Evolutionary conservation across 2,329 filamentous ascomycete species (phyloP), one percentile per base, ranked within the genome.

Genomic region (Colletotrichum sp.): DNA sequence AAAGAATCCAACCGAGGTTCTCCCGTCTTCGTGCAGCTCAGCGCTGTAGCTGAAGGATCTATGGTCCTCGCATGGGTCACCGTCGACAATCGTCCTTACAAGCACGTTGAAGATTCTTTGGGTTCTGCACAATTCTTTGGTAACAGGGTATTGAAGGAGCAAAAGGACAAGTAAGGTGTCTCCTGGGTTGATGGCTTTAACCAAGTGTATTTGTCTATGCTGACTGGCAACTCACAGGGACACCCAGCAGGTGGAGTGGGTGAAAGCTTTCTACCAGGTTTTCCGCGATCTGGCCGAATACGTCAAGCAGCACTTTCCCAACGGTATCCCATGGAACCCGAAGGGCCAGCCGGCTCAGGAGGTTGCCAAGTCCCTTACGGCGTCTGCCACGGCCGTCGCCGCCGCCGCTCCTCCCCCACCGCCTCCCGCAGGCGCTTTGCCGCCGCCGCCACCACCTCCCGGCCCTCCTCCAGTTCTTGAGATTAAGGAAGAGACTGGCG

Each of bases 61-160:
- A 94, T 95, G 82, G 93, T 96, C 52, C 88, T 99, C 74, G 95
- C 94, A 39, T 99, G 97, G 97, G 94, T 98, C 74, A 94, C 94
- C 1, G 91, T 97, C 65, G 94, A 97, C 68, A 90, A 88, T 78
- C 96, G 95, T 82, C 97, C 97, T 3, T 93, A 91, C 78, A 96
- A 97, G 81, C 95, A 96, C 80, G 94, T 98, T 62, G 93, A 93
- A 62, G 96, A 98, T 79, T 93, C 93, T 75, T 89, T 98, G 25
- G 93, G 93, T 34, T 94, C 95, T 66, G 95, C 96, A 55, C 94
- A 98, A 83, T 98, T 98, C 87, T 98, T 95, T 80, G 97, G 97
- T 39, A 98, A 99, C 87, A 93, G 96, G 80, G 95, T 99, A 48
- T 87, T 98, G 79, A 98, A 96, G 86, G 94, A 97, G 80, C 93